phyloP scores from a whole-genome alignment of 208 protist genomes.

The Phytomonas serpens region DNA sequence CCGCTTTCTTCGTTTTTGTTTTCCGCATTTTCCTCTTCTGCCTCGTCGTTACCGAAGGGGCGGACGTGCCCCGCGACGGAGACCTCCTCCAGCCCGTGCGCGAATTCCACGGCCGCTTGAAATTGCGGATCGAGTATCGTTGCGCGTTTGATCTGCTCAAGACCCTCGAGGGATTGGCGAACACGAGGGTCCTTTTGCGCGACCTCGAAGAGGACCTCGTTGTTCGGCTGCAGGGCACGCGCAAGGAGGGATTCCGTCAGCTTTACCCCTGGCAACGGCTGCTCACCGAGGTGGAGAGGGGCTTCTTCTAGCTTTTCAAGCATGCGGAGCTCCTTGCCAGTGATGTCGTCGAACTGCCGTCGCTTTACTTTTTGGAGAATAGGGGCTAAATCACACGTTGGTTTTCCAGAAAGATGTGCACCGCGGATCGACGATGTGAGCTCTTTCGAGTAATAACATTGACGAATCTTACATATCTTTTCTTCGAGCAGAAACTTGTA shows the following conservation, averaged over 20 bases:
- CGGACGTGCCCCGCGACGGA: constrained; percentile 14
- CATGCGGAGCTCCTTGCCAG: constrained; percentile 38
- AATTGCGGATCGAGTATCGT: constrained; percentile 62
- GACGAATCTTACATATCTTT: constrained; percentile 25
- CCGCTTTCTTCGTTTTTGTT: background rate
- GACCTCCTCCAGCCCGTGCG: constrained; percentile 40
- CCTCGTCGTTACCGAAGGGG: background rate
- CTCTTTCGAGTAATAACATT: constrained; percentile 33
- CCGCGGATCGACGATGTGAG: constrained; percentile 28
- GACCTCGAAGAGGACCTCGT: constrained; percentile 51
- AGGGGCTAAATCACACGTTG: constrained; percentile 49
- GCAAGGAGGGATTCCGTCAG: constrained; percentile 30
- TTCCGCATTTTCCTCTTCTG: background rate
- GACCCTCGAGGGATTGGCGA: constrained; percentile 30
- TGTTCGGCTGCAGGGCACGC: constrained; percentile 54
- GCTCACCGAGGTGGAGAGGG: background rate
- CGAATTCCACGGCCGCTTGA: constrained; percentile 54
- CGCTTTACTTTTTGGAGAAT: constrained; percentile 39
- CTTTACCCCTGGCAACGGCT: constrained; percentile 4
- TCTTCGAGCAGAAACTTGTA: constrained; percentile 20
- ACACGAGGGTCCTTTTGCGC: constrained; percentile 31
- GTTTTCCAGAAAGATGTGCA: constrained; percentile 19
- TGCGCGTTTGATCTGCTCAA: constrained; percentile 71
- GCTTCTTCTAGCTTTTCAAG: constrained; percentile 61
- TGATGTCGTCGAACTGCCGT: constrained; percentile 42